Base-by-base conservation (phyloP, 2,329 filamentous ascomycete species). In the Xylariaceae sp. region DNA sequence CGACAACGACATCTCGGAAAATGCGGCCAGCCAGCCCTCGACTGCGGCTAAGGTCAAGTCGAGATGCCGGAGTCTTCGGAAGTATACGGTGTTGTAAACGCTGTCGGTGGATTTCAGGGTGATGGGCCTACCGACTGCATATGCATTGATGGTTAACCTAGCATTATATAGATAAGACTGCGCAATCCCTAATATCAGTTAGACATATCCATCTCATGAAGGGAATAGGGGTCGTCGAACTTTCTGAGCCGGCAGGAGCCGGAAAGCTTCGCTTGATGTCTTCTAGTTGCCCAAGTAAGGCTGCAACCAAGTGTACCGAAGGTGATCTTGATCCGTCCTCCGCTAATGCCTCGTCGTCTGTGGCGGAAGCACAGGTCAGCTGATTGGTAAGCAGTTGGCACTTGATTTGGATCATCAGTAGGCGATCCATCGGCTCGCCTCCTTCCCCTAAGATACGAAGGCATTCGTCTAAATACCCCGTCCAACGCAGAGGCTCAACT, bases 331-430 rank as follows among this genome's bases (percentile, higher is more conserved):
- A 21, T 8, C 18, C 39, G 10, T 22, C 16, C 15, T 42, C 16
- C 15, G 18, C 18, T 19, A 12, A 42, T 19, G 18, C 18, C 16
- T 42, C 39, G 7, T 42, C 39, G 18, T 26, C 26, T 26, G 39
- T 42, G 19, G 32, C 32, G 32, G 19, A 15, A 6, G 9, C 13
- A 13, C 26, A 22, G 10, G 59, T 60, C 2, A 64, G 15, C 42
- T 66, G 60, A 12, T 65, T 64, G 9, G 53, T 57, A 22, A 67
- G 61, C 5, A 65, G 53, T 29, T 65, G 63, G 34, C 65, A 64
- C 39, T 58, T 64, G 19, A 64, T 47, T 19, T 67, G 62, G 15
- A 50, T 47, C 2, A 66, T 42, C 15, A 62, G 43, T 5, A 50
- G 39, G 21, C 66, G 63, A 6, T 59, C 39, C 39, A 42, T 42